These are phyloP conservation scores for Nicotiana attenuata DNA, from an alignment of 257 asterid genomes.

Conservation along the genomic window DNA sequence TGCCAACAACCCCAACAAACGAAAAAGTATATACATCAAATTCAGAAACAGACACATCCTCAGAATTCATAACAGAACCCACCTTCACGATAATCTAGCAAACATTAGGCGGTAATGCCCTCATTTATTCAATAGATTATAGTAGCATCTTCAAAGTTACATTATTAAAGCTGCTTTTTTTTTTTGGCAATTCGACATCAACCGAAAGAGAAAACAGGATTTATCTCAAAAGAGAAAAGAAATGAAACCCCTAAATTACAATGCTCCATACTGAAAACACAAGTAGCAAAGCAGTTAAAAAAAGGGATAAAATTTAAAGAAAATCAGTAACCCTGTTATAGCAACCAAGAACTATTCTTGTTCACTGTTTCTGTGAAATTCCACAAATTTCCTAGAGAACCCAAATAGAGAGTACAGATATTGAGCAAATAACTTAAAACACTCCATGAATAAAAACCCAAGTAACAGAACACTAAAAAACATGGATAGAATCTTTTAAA, in stretches of 20 bases:
- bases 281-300: background rate
- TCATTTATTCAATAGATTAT: background rate
- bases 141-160: background rate
- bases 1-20: conserved; percentile 13
- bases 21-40: background rate
- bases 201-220: background rate
- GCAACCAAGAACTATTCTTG: background rate
- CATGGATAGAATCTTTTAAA: background rate
- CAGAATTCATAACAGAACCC: background rate
- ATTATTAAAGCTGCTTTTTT: background rate
- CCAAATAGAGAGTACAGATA: background rate
- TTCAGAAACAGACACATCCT: background rate
- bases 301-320: background rate
- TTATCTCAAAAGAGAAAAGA: background rate
- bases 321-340: background rate
- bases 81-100: background rate
- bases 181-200: background rate
- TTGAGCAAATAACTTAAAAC: background rate
- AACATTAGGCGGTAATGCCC: background rate
- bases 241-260: background rate
- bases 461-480: background rate
- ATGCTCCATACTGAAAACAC: background rate
- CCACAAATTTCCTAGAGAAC: background rate
- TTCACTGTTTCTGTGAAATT: background rate
- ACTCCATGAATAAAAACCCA: background rate